These are phyloP conservation scores for Pythium aphanidermatum DNA, from an alignment of 352 stramenopile genomes.

Conservation along the genomic window DNA sequence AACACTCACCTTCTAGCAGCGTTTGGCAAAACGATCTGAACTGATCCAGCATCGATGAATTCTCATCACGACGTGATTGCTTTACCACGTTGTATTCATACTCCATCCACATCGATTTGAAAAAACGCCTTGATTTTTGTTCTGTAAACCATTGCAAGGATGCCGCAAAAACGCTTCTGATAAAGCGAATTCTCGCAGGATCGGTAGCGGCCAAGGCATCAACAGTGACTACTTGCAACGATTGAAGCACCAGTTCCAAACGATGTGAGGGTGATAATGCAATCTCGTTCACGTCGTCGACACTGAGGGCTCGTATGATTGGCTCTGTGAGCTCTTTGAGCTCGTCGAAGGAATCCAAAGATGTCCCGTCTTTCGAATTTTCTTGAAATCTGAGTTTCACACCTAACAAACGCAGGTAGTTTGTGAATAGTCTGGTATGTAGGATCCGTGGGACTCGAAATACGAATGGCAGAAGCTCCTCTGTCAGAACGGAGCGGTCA, in stretches of 20 bases:
- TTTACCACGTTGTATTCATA: constrained; percentile 9
- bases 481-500: constrained; percentile 52
- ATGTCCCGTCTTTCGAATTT: constrained; percentile 3
- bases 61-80: neutral
- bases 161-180: constrained; percentile 12
- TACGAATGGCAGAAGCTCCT: constrained; percentile 78
- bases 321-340: neutral
- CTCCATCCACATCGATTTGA: constrained; percentile 32
- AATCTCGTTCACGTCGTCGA: constrained; percentile 1
- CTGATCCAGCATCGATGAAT: neutral
- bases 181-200: constrained; percentile 13
- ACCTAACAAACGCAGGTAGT: constrained; percentile 41
- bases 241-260: constrained; percentile 2
- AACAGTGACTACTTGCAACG: neutral
- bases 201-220: constrained; percentile 1
- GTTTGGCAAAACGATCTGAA: constrained; percentile 14
- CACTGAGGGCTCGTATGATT: neutral
- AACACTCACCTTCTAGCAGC: constrained; percentile 1
- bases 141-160: neutral
- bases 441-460: constrained; percentile 37
- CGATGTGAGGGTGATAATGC: constrained; percentile 1
- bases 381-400: constrained; percentile 19
- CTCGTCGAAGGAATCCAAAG: neutral
- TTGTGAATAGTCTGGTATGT: constrained; percentile 27
- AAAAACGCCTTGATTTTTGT: constrained; percentile 22